phyloP scores from a whole-genome alignment of 768 basidiomycete species.

The Macrolepiota fuliginosa region DNA sequence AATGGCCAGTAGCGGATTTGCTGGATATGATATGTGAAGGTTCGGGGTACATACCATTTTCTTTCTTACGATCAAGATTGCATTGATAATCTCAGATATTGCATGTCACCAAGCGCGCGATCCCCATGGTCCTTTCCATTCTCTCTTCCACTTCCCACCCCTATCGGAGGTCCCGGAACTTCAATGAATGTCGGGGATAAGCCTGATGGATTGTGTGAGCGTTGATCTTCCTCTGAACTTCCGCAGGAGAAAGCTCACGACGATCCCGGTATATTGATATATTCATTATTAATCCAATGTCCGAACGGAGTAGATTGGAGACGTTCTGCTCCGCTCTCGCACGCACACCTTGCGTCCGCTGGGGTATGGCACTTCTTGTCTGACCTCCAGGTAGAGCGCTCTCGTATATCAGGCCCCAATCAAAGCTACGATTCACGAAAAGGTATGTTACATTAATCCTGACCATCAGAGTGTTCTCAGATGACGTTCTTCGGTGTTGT shows the following conservation, averaged over 20 bases:
- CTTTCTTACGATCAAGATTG: too few species aligned
- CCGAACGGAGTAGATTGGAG: slow-evolving; percentile 8
- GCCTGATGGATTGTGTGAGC: slow-evolving; percentile 13
- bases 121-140: too few species aligned
- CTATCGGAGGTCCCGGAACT: too few species aligned
- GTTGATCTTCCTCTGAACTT: not conserved
- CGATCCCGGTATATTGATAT: not conserved
- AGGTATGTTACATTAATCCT: slow-evolving; percentile 39
- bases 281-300: not conserved
- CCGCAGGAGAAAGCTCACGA: slow-evolving; percentile 10
- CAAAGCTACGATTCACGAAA: slow-evolving; percentile 82
- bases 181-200: too few species aligned
- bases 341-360: not conserved
- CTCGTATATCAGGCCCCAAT: slow-evolving; percentile 79
- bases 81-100: too few species aligned
- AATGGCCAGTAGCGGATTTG: too few species aligned
- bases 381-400: slow-evolving; percentile 43
- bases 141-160: too few species aligned
- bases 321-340: not conserved
- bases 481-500: slow-evolving; percentile 45
- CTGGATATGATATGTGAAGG: too few species aligned
- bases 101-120: too few species aligned
- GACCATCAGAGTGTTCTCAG: slow-evolving; percentile 1
- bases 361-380: slow-evolving; percentile 49
- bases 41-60: too few species aligned